Evolutionary conservation across 2,329 filamentous ascomycete genomes (phyloP), one percentile per base, ranked within the genome.

Genomic region (Trichoderma pleuroti): DNA sequence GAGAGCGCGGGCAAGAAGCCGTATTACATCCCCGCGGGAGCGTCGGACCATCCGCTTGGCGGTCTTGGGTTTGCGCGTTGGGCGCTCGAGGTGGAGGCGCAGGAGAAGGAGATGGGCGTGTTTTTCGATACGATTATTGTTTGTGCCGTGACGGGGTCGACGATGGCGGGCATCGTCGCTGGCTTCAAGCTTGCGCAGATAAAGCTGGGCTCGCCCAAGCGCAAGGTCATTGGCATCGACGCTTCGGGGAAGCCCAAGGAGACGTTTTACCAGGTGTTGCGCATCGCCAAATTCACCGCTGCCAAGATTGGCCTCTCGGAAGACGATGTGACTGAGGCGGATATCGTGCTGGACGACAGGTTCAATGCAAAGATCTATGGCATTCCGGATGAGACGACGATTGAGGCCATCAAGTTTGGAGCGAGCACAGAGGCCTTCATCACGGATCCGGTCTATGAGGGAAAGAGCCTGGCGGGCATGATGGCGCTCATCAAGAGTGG

Each of bases 391-490:
- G 81, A 87, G 77, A 81, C 82, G 75, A 93, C 91, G 1, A 84
- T 90, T 63, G 88, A 88, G 36, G 91, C 90, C 0, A 93, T 93
- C 77, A 86, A 86, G 78, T 89, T 91, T 76, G 89, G 88, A 6
- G 91, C 91, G 0, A 79, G 82, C 71, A 92, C 88, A 1, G 91
- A 93, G 81, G 91, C 87, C 0, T 90, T 93, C 75, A 91, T 93
- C 73, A 93, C 90, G 0, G 91, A 93, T 76, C 91, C 91, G 0
- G 91, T 93, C 1, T 93, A 93, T 76, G 91, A 92, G 80, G 91
- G 91, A 1, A 93, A 93, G 86, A 91, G 88, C 74, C 81, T 93
- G 78, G 90, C 90, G 5, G 91, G 91, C 0, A 86, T 93, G 89
- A 87, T 92, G 74, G 89, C 90, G 77, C 81, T 92, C 82, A 87